Evolutionary conservation across 805 yeast genomes (phyloP).

Genomic region (Candida arabinofermentans): DNA sequence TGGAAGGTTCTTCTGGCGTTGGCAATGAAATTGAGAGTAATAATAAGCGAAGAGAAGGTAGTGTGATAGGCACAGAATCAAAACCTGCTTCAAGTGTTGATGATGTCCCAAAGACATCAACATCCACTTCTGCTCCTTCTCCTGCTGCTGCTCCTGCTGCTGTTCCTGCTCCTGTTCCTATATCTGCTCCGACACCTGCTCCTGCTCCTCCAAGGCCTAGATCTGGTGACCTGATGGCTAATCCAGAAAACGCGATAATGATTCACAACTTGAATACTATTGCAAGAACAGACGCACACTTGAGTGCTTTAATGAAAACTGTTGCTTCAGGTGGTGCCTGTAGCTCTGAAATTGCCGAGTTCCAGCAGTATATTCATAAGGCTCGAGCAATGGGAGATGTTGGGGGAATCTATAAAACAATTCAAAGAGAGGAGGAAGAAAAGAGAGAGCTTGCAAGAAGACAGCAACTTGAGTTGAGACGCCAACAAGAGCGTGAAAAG

Average conservation of each 20-base stretch:
- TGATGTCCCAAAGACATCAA: neutral
- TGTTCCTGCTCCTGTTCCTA: constrained; percentile 1
- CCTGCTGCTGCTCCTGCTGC: neutral
- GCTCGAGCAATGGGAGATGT: constrained; percentile 70
- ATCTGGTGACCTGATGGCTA: constrained; percentile 28
- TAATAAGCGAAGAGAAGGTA: too few relatives aligned
- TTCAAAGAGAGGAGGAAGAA: constrained; percentile 18
- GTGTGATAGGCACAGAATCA: neutral
- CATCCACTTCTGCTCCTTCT: neutral
- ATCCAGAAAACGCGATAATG: constrained; percentile 73
- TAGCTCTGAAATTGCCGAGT: constrained; percentile 65
- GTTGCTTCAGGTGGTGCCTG: constrained; percentile 84
- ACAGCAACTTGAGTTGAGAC: constrained; percentile 9
- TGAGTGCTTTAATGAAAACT: constrained; percentile 71
- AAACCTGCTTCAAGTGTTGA: neutral
- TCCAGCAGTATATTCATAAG: constrained; percentile 74
- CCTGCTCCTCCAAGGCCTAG: constrained; percentile 16
- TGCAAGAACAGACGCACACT: constrained; percentile 66
- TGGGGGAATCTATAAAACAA: constrained; percentile 23
- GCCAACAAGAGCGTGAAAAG: constrained; percentile 5
- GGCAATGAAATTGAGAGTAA: too few relatives aligned
- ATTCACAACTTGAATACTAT: constrained; percentile 79
- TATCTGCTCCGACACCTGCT: constrained; percentile 1
- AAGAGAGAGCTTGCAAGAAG: constrained; percentile 6
- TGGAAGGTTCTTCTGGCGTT: too few relatives aligned